Evolutionary conservation across 805 yeast genomes (phyloP), one percentile per base, ranked within the genome.

Genomic region (Wickerhamomyces sydowiorum): DNA sequence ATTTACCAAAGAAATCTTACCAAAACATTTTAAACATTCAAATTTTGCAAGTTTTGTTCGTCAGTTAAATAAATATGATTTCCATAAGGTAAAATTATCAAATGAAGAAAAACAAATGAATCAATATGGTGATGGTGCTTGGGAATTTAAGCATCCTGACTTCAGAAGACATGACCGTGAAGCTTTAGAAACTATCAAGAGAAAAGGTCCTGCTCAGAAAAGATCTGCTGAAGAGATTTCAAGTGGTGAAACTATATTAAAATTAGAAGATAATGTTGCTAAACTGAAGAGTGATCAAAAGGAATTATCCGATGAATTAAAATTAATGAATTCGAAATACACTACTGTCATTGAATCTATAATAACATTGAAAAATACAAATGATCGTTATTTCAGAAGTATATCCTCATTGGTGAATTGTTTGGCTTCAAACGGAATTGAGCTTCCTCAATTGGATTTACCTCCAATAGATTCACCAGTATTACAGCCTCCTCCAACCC

Each of bases 81-180:
- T 93, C 69, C 99, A 93, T 70, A 93, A 93, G 66, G 95, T 93
- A 36, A 86, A 91, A 59, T 71, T 78, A 36, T 69, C 85, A 32
- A 76, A 71, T 44, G 89, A 80, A 51, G 85, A 78, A 46, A 75
- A 73, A 52, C 73, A 67, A 39, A 58, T 58, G 38, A 63, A 65
- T 23, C 78, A 78, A 44, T 80, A 80, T 54, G 86, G 89, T 31
- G 88, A 82, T 43, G 78, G 82, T 61, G 80, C 90, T 18, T 91
- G 98, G 97, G 97, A 91, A 61, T 91, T 93, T 67, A 80, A 81
- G 57, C 98, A 93, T 61, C 95, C 96, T 0, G 87, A 80, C 49
- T 93, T 93, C 62, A 76, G 76, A 50, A 76, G 77, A 27, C 82
- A 86, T 61, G 87, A 87, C 56, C 72, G 77, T 41, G 83, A 79